Evolutionary conservation across 306 rosid genomes (phyloP), one percentile per base, ranked within the genome.

Genomic region (Sesbania bispinosa): DNA sequence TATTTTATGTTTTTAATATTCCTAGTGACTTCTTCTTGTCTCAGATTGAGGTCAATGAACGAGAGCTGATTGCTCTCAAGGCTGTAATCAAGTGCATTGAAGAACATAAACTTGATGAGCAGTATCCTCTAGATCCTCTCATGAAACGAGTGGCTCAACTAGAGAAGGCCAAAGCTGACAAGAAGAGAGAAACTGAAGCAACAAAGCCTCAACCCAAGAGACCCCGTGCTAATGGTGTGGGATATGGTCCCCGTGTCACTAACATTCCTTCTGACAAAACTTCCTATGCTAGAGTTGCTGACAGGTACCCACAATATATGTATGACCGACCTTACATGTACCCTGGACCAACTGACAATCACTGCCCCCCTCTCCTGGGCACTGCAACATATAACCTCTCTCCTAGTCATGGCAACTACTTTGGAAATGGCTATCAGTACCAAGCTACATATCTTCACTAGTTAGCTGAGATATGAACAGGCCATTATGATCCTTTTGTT

Each of bases 131-230:
- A 69, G 97, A 89, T 43, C 92, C 96, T 4, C 96, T 95, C 67
- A 82, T 85, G 60, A 95, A 86, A 58, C 87, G 96, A 61, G 84
- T 91, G 20, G 8, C 70, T 45, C 93, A 75, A 61, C 85, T 95
- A 23, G 99, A 95, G 84, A 95, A 91, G 76, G 96, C 92, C 20
- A 95, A 95, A 77, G 97, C 99, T 47, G 97, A 95, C 79, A 91
- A 86, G 85, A 95, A 95, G 76, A 86, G 96, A 80, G 97, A 84
- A 69, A 85, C 96, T 10, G 99, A 95, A 84, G 88, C 96, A 0
- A 76, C 96, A 54, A 95, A 88, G 77, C 99, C 99, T 75, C 99
- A 91, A 73, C 93, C 99, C 0, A 95, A 95, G 88, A 89, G 99
- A 79, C 99, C 99, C 42, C 97, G 99, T 0, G 97, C 96, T 15